Evolutionary conservation across 2,329 filamentous ascomycete genomes (phyloP).

Genomic region (Sphaerulina populicola): DNA sequence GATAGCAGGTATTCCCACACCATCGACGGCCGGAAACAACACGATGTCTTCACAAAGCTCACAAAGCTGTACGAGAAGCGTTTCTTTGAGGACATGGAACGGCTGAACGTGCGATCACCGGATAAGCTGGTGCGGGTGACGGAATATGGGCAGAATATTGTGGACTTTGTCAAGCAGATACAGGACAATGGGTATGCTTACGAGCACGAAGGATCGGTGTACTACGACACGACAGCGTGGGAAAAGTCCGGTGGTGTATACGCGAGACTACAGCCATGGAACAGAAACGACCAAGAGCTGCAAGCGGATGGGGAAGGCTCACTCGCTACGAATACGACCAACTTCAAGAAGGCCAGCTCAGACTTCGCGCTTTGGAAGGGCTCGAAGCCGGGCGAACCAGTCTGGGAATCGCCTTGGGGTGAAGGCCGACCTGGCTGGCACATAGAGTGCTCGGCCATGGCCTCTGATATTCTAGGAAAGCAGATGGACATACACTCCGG

Average conservation of each 20-base stretch:
- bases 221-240: conserved; percentile 85
- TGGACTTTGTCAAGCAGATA: conserved; percentile 72
- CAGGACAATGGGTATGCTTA: conserved; percentile 83
- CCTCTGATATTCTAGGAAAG: conserved; percentile 73
- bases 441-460: conserved; percentile 95
- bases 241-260: conserved; percentile 79
- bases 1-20: conserved; percentile 54
- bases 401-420: conserved; percentile 83
- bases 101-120: conserved; percentile 74
- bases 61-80: conserved; percentile 79
- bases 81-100: conserved; percentile 80
- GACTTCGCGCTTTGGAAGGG: conserved; percentile 95
- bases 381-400: conserved; percentile 83
- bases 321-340: conserved; percentile 46
- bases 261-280: conserved; percentile 76
- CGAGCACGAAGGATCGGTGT: conserved; percentile 62
- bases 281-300: conserved; percentile 70
- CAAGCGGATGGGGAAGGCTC: conserved; percentile 87
- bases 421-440: conserved; percentile 88
- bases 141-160: conserved; percentile 82
- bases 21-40: conserved; percentile 50
- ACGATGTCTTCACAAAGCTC: conserved; percentile 76
- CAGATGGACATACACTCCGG: conserved; percentile 90
- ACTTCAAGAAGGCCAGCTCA: conserved; percentile 63
- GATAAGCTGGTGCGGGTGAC: conserved; percentile 83